These are phyloP conservation scores for Trichoderma arundinaceum DNA, from an alignment of 2,329 filamentous ascomycete species.

Conservation along the genomic window DNA sequence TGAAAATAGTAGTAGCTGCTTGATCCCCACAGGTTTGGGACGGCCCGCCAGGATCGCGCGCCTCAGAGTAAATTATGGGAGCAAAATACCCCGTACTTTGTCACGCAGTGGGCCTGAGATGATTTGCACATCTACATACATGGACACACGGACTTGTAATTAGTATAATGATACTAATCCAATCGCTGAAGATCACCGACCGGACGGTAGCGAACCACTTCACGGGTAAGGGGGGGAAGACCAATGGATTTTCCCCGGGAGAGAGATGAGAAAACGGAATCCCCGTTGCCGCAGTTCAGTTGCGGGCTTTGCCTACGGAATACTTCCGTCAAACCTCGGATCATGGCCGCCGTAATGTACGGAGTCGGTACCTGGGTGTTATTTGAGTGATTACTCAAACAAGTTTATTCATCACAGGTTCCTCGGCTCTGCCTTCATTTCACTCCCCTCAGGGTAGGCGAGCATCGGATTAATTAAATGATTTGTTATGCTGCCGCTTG, in stretches of 20 bases:
- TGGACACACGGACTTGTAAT: too few species aligned
- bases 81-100: not conserved
- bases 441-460: not conserved
- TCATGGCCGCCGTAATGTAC: not conserved
- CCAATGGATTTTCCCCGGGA: not conserved
- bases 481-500: not conserved
- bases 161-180: not conserved
- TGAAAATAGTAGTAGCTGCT: not conserved
- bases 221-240: too few species aligned
- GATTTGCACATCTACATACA: too few species aligned
- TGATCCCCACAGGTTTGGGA: not conserved
- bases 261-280: not conserved
- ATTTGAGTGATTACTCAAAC: not conserved
- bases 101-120: not conserved
- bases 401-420: not conserved
- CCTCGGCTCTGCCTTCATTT: not conserved
- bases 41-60: slow-evolving; percentile 4
- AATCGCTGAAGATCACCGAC: not conserved
- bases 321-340: not conserved
- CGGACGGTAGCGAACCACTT: not conserved
- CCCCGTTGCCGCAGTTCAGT: not conserved
- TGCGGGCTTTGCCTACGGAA: not conserved
- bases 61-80: slow-evolving; percentile 5
- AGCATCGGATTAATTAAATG: not conserved
- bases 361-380: not conserved